Evolutionary conservation across 129 eudicot species (phyloP).

Genomic region (Flaveria robusta): DNA sequence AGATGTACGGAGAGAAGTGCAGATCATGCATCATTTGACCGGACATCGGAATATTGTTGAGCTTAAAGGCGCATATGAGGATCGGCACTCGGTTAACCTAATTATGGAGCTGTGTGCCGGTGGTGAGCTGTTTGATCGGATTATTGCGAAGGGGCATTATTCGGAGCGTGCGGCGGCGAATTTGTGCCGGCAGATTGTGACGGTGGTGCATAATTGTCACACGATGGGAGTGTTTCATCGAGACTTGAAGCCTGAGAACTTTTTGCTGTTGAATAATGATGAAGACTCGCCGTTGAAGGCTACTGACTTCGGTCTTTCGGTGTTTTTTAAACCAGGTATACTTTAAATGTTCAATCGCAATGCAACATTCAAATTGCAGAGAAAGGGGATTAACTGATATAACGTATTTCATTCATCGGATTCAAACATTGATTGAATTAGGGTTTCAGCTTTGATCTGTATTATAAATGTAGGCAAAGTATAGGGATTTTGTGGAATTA

Average conservation of each 20-base stretch:
- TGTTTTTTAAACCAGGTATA: conserved; percentile 83
- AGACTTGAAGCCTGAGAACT: conserved; percentile 92
- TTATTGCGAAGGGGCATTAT: conserved; percentile 90
- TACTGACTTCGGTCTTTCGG: conserved; percentile 89
- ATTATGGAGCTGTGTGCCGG: conserved; percentile 95
- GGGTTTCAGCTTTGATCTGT: not conserved
- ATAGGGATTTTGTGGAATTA: not conserved
- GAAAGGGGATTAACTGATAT: conserved; percentile 14
- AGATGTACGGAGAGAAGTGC: conserved; percentile 92
- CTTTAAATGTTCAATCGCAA: not conserved
- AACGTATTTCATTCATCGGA: not conserved
- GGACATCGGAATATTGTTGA: conserved; percentile 92
- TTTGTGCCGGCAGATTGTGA: conserved; percentile 82
- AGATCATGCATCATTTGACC: conserved; percentile 98
- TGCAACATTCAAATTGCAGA: not conserved
- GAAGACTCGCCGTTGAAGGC: conserved; percentile 92
- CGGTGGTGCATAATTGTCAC: conserved; percentile 87
- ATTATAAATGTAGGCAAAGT: conserved; percentile 2
- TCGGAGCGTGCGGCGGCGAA: conserved; percentile 94
- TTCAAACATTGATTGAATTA: not conserved
- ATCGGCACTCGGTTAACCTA: conserved; percentile 73
- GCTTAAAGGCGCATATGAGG: conserved; percentile 82
- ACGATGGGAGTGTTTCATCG: conserved; percentile 98
- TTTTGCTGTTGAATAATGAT: conserved; percentile 62
- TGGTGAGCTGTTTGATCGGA: conserved; percentile 94